Percentiles rank a stretch among this genome's conserved stretches.
Evolutionary conservation across 1,284 basidiomycete genomes (phyloP).

Genomic region (Irpex sp.): DNA sequence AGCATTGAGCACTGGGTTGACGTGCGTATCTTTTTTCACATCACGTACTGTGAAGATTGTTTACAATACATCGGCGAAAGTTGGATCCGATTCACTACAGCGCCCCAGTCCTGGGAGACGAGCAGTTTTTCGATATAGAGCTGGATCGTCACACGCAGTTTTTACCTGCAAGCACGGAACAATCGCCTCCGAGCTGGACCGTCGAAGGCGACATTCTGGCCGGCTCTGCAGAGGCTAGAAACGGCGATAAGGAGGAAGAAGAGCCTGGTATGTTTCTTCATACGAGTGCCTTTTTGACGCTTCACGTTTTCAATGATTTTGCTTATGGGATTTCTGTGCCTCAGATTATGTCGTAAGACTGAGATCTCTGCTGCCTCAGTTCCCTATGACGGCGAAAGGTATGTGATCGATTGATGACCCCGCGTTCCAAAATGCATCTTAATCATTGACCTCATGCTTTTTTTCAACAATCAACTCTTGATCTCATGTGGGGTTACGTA

Average conservation of each 20-base stretch:
- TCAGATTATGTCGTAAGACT: slow-evolving; percentile 39
- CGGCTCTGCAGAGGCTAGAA: not conserved
- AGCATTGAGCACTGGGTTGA: slow-evolving; percentile 73
- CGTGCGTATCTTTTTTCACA: slow-evolving; percentile 32
- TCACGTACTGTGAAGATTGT: not conserved
- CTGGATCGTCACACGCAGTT: slow-evolving; percentile 57
- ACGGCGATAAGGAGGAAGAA: slow-evolving; percentile 9
- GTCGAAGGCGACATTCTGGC: not conserved
- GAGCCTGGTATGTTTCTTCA: slow-evolving; percentile 4
- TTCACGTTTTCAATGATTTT: not conserved
- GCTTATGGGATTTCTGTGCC: not conserved
- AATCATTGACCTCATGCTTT: not conserved
- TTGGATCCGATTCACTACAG: slow-evolving; percentile 49
- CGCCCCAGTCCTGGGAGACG: slow-evolving; percentile 52
- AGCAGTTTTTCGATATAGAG: slow-evolving; percentile 68
- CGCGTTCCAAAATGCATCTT: not conserved
- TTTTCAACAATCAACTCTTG: not conserved
- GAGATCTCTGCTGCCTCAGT: slow-evolving; percentile 39
- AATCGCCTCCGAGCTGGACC: slow-evolving; percentile 18
- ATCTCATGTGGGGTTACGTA: not conserved
- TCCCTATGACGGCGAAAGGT: slow-evolving; percentile 60
- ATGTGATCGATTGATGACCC: slow-evolving; percentile 10
- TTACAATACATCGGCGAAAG: slow-evolving; percentile 29
- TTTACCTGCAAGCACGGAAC: slow-evolving; percentile 27
- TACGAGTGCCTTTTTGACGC: too few species aligned